Base-by-base conservation (phyloP, 164 flowering plant species). In the Kalanchoe fedtschenkoi region DNA sequence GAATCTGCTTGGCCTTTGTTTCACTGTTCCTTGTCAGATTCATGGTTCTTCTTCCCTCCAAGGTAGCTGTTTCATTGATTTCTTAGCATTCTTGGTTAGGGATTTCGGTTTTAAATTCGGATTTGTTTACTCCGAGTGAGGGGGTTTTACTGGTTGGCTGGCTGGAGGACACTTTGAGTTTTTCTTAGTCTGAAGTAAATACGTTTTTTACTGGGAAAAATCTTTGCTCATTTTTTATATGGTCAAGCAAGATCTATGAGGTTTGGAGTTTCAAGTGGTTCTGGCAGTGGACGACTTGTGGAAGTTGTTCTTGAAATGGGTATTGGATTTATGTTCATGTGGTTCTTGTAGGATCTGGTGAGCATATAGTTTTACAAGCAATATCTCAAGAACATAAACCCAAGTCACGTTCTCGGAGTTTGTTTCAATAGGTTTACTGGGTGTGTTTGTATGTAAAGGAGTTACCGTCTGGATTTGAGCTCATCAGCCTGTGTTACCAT, bases 161-260 rank as follows among this genome's bases (percentile, higher is more conserved):
- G 55, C 24, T 47, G 7, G 16, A 24, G n/a, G 30, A 16, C 24
- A 29, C 30, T n/a, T n/a, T 24, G 30, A 26, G 56, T 47, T 47
- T 47, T 47, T 47, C 32, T 2, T 51, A 26, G n/a, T n/a, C n/a
- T n/a, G n/a, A n/a, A n/a, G n/a, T n/a, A n/a, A n/a, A n/a, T 11
- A 10, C 3, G 3, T 2, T 47, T 6, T 47, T 47, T 14, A 22
- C 10, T 47, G 16, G 2, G 26, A 44, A 0, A 2, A 2, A 8
- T 37, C 21, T 1, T 21, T 28, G 24, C 22, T 0, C 26, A 8
- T 13, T 1, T 47, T 9, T 21, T 22, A 5, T 47, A 9, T 19
- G 54, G 28, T 46, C 26, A 46, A 46, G 28, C 55, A 47, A 47
- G 55, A 47, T 47, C 55, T 47, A 30, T 14, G 55, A 47, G 15